phyloP scores from a whole-genome alignment of 345 rosid species.

The Anacardium occidentale region DNA sequence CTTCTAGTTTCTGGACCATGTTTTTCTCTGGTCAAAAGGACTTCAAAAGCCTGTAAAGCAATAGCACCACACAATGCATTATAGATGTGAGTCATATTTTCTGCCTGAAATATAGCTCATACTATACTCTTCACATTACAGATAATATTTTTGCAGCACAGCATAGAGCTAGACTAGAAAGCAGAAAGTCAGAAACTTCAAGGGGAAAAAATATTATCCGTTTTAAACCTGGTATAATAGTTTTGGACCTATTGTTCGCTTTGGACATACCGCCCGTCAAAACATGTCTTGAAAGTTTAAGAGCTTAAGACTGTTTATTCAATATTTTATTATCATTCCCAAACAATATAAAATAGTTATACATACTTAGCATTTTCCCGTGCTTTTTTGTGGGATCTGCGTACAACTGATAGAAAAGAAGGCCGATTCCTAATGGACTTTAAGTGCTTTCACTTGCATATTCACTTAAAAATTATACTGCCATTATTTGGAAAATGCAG shows the following conservation, averaged over 20 bases:
- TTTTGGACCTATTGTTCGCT: too few relatives aligned
- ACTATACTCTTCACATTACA: conserved; percentile 3
- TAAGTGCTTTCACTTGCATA: not conserved
- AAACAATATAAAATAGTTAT: too few relatives aligned
- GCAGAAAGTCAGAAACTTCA: not conserved
- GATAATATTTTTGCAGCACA: not conserved
- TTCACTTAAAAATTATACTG: not conserved
- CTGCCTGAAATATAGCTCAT: conserved; percentile 1
- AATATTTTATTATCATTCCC: too few relatives aligned
- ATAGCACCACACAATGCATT: conserved; percentile 2
- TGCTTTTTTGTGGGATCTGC: too few relatives aligned
- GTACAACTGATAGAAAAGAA: too few relatives aligned
- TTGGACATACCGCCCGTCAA: too few relatives aligned
- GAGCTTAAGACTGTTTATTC: too few relatives aligned
- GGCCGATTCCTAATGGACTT: not conserved
- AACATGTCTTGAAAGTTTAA: too few relatives aligned
- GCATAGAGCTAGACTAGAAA: not conserved
- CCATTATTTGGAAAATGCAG: not conserved
- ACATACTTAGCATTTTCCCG: too few relatives aligned
- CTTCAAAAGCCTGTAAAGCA: conserved; percentile 14
- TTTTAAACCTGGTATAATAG: too few relatives aligned
- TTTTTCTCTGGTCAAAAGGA: conserved; percentile 13
- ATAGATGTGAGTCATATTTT: conserved; percentile 8
- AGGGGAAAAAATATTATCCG: not conserved
- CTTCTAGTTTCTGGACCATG: conserved; percentile 82